These are phyloP conservation scores for slime mould (Dictyostelium discoideum) DNA, from an alignment of 78 protist genomes.

Conservation along the genomic window DNA sequence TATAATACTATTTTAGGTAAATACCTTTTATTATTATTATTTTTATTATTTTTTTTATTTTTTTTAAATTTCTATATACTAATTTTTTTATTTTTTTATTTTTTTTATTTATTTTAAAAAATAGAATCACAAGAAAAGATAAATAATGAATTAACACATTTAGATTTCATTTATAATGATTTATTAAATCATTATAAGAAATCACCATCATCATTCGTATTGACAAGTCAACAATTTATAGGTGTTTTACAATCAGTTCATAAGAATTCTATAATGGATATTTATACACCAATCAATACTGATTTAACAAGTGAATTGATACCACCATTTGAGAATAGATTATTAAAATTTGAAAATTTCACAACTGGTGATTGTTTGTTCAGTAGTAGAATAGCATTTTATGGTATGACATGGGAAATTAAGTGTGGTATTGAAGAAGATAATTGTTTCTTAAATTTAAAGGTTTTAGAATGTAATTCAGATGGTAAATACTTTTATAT, in stretches of 20 bases:
- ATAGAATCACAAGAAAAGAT: conserved; percentile 58
- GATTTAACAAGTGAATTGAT: conserved; percentile 30
- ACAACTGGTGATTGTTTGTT: neutral
- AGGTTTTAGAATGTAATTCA: conserved; percentile 35
- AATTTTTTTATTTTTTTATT: neutral
- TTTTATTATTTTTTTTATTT: too few relatives aligned
- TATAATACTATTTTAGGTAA: conserved; percentile 41
- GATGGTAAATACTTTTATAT: conserved; percentile 46
- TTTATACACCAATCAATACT: conserved; percentile 56
- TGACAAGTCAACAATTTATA: conserved; percentile 14
- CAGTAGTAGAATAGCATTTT: conserved; percentile 26
- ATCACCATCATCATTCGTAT: conserved; percentile 54
- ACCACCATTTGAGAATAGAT: conserved; percentile 53
- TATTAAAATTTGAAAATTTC: conserved; percentile 36
- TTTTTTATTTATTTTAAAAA: neutral
- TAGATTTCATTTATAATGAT: conserved; percentile 50
- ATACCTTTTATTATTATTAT: neutral
- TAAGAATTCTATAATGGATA: conserved; percentile 59
- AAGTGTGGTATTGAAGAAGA: conserved; percentile 64
- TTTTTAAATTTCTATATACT: neutral
- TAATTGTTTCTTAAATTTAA: conserved; percentile 44
- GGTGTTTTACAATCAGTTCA: conserved; percentile 37
- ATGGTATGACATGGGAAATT: conserved; percentile 69
- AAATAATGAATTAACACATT: conserved; percentile 49
- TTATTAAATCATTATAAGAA: conserved; percentile 50